Evolutionary conservation across 352 stramenopile species (phyloP).

Genomic region (Globisporangium nodosum): DNA sequence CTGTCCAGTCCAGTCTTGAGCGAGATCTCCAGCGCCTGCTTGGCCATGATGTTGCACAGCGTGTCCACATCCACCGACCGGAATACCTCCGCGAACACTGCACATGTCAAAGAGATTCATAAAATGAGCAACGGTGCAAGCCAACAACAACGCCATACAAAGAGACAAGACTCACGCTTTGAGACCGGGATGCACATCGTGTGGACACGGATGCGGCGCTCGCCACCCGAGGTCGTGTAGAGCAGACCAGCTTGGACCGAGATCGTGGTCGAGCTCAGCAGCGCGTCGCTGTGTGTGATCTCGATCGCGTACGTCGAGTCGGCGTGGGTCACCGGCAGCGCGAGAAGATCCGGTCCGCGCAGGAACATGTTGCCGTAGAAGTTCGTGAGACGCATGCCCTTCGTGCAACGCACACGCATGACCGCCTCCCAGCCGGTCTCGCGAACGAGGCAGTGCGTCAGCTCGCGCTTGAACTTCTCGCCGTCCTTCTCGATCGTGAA

Average conservation of each 20-base stretch:
- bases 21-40: constrained; percentile 91
- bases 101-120: constrained; percentile 2
- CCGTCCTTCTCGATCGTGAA: constrained; percentile 92
- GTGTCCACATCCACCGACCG: constrained; percentile 90
- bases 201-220: constrained; percentile 97
- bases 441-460: constrained; percentile 89
- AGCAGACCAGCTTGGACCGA: constrained; percentile 96
- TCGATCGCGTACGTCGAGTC: constrained; percentile 97
- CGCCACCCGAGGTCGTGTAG: constrained; percentile 96
- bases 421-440: constrained; percentile 95
- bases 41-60: constrained; percentile 93
- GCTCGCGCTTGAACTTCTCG: constrained; percentile 91
- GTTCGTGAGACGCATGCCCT: constrained; percentile 96
- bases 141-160: not conserved
- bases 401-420: constrained; percentile 96
- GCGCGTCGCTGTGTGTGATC: constrained; percentile 95
- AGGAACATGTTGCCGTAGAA: constrained; percentile 99
- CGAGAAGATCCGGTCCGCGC: constrained; percentile 95
- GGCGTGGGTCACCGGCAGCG: constrained; percentile 93
- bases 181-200: constrained; percentile 94
- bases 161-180: constrained; percentile 45
- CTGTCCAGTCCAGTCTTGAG: constrained; percentile 95
- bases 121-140: not conserved
- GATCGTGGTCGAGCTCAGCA: constrained; percentile 92
- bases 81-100: constrained; percentile 91